These are phyloP conservation scores for Lachancea thermotolerans DNA, from an alignment of 805 yeast species.

Conservation along the genomic window DNA sequence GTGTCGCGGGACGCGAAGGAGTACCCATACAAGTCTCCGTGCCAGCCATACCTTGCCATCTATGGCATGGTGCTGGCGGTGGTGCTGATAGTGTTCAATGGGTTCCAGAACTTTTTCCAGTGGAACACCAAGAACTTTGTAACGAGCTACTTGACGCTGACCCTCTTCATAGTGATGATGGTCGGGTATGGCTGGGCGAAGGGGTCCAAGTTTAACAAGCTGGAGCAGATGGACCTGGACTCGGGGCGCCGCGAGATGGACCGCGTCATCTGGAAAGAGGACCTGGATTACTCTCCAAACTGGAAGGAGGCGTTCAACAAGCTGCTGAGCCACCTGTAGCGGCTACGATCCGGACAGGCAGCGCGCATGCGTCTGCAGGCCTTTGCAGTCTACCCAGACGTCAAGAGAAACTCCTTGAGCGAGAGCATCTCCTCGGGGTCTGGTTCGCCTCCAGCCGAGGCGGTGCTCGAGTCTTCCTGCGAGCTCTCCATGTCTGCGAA, in stretches of 20 bases:
- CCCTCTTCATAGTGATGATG: conserved; percentile 44
- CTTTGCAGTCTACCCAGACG: neutral
- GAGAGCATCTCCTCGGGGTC: neutral
- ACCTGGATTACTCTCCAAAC: conserved; percentile 32
- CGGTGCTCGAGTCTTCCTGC: neutral
- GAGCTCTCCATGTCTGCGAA: neutral
- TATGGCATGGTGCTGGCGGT: conserved; percentile 49
- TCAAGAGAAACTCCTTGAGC: conserved; percentile 1
- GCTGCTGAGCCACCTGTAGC: conserved; percentile 11
- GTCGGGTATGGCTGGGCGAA: conserved; percentile 46
- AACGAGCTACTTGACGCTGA: conserved; percentile 51
- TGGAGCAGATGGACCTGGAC: conserved; percentile 70
- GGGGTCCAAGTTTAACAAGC: conserved; percentile 52
- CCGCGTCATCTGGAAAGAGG: conserved; percentile 72
- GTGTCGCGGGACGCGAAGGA: conserved; percentile 50
- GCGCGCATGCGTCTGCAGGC: neutral
- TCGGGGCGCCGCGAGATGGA: conserved; percentile 78
- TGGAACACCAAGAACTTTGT: conserved; percentile 57
- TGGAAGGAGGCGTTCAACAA: conserved; percentile 13
- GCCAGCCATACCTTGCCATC: conserved; percentile 60
- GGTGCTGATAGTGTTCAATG: conserved; percentile 45
- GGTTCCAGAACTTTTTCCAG: conserved; percentile 49
- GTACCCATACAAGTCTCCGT: conserved; percentile 59
- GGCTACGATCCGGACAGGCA: too few relatives aligned
- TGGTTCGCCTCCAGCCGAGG: too few relatives aligned